Evolutionary conservation across 2,329 filamentous ascomycete genomes (phyloP), one percentile per base, ranked within the genome.

Genomic region (Thelonectria rubi): DNA sequence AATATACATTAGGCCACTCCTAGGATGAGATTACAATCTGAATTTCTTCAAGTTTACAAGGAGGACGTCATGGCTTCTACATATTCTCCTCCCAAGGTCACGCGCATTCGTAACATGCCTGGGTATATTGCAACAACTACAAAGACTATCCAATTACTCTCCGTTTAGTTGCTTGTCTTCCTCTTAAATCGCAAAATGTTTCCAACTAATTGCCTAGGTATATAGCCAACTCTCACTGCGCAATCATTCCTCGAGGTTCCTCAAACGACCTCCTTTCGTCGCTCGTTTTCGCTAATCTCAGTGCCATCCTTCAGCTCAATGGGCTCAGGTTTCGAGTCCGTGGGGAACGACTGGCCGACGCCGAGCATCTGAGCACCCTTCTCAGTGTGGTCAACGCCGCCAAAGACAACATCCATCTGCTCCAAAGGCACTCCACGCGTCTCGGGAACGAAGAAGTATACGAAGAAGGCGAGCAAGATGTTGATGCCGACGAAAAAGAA

Each of bases 371-470:
- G 70, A 2, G 66, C 71, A 6, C 71, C 70, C 60, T 72, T 71
- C 47, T 71, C 69, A 11, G 69, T 67, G 55, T 73, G 70, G n/a
- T 72, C 71, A 14, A 60, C 65, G 12, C 70, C 72, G 15, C 80
- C 79, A 69, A 90, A 90, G 3, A 90, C 77, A 9, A 81, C 78
- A 71, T 90, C 87, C 80, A 90, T 88, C 46, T 81, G 80, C 76
- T 90, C 88, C 5, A 90, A 80, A 0, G 86, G 84, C 26, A 90
- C 79, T 43, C 73, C 70, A 68, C 83, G 84, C 18, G 82, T 84
- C 74, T 85, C 83, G 7, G 83, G 82, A 51, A 85, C 75, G 60
- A 79, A 77, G 73, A 84, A 84, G 66, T 70, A 84, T 40, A 84
- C 82, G 58, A 83, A 85, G 34, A 76, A 39, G 14, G 76, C 78